Evolutionary conservation across 805 yeast species (phyloP), one percentile per base, ranked within the genome.

Genomic region (Barnettozyma sucrosica): DNA sequence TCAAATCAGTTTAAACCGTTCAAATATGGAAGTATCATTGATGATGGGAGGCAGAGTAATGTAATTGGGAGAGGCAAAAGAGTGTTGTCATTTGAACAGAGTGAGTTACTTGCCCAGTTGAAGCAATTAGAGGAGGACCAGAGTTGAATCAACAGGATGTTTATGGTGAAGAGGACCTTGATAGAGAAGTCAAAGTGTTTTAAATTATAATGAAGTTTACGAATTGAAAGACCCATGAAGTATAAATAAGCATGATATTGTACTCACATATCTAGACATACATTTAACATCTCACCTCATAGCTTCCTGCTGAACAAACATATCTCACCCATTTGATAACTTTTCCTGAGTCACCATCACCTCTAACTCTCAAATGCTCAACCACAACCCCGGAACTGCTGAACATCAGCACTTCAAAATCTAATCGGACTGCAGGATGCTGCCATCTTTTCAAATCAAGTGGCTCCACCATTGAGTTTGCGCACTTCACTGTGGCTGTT

Each of bases 281-380:
- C 28, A 21, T 18, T 44, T 62, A 84, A 52, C 81, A 81, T 47
- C 97, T 71, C 9, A 88, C 74, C 52, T 90, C 97, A 56, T 87
- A 89, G 7, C 85, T 77, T 0, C 96, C 96, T 0, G 92, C 81
- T 51, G 75, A 77, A 1, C 92, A 75, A 14, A 77, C 62, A 62
- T 92, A 92, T 56, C 86, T 79, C 30, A 90, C 95, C 95, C 95
- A 89, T 62, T 90, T 92, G 20, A 86, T 80, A 0, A 95, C 81
- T 24, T 75, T 69, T 66, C 88, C 87, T 46, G 77, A 77, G 16
- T 28, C 16, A 8, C 66, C 57, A 63, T 74, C 67, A 68, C 90
- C 74, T 51, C 61, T 69, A 5, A 92, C 83, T 59, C 79, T 80
- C 55, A 90, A 70, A 61, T 77, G 85, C 51, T 84, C 76, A 34